Base-by-base conservation (phyloP, 1,284 basidiomycete genomes). In the Tylopilus orsonianus region DNA sequence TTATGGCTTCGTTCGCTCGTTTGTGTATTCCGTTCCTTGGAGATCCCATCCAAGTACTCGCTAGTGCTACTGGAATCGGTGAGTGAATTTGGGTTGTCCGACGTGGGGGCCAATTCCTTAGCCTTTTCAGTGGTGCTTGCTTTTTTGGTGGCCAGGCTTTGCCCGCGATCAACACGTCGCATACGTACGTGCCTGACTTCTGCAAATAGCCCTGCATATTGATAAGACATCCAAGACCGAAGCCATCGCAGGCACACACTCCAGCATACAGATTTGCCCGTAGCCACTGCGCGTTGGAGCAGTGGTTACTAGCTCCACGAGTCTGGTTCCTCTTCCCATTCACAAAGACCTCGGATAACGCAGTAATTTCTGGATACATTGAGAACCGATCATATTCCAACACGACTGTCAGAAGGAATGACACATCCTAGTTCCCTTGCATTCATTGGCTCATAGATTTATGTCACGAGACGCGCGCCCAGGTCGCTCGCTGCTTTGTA, bases 241-340 rank as follows among this genome's bases (percentile, higher is more conserved):
- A 8, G 12, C 2, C 35, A 13, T 24, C 35, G 18, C 22, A 48
- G 39, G 7, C 30, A 16, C 20, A 34, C 6, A 1, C 33, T 50
- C 26, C 52, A 50, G 4, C 51, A 53, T 16, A 32, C 23, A 18
- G 46, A 54, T 4, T 8, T 1, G 1, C 52, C 46, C 8, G 35
- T 54, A 4, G 46, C 35, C 10, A 13, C n/a, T 2, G n/a, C 22
- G 19, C 13, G 5, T 23, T 13, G 14, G 13, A 36, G 14, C 19
- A 1, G 13, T 14, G 16, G 30, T 10, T 18, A 32, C 8, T 46
- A 18, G 7, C 4, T 23, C 29, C 19, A n/a, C n/a, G n/a, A n/a
- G n/a, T n/a, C n/a, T n/a, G n/a, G n/a, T n/a, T n/a, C n/a, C 13
- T 7, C 10, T 27, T 10, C 26, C 10, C 26, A 27, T 27, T 27